phyloP scores from a whole-genome alignment of 2,329 filamentous ascomycete genomes.

The Curvularia hawaiiensis region DNA sequence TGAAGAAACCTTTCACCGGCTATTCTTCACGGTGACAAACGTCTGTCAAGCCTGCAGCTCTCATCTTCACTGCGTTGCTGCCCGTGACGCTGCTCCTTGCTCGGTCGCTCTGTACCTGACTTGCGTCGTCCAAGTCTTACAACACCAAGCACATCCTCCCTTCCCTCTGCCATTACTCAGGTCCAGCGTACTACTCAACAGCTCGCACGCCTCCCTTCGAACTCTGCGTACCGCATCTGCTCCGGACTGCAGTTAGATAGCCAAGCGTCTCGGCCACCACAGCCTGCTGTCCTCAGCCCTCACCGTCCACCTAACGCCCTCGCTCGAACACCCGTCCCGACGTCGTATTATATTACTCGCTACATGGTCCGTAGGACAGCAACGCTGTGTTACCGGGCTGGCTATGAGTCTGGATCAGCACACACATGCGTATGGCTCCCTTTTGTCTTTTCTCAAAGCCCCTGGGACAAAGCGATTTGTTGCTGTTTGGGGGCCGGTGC shows the following conservation, averaged over 20 bases:
- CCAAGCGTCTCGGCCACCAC: conserved; percentile 1
- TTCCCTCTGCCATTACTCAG: conserved; percentile 24
- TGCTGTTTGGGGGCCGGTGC: conserved; percentile 17
- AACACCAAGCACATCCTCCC: conserved; percentile 30
- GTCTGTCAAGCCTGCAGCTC: conserved; percentile 26
- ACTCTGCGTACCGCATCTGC: conserved; percentile 30
- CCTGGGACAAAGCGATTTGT: conserved; percentile 10
- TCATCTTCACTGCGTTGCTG: conserved; percentile 26
- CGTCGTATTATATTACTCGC: conserved; percentile 28
- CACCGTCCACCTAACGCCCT: conserved; percentile 8
- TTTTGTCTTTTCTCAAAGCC: conserved; percentile 20
- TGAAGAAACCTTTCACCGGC: conserved; percentile 33
- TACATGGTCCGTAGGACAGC: conserved; percentile 40
- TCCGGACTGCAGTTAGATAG: conserved; percentile 24
- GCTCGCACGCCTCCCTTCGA: conserved; percentile 37
- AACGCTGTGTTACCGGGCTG: conserved; percentile 37
- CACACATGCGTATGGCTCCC: conserved; percentile 47
- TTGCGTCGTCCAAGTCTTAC: conserved; percentile 42
- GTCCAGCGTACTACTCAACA: conserved; percentile 28
- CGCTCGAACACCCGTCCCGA: conserved; percentile 20
- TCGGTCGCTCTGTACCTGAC: conserved; percentile 37
- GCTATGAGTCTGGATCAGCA: conserved; percentile 51
- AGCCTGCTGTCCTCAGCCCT: neutral
- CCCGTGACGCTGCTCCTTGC: conserved; percentile 27
- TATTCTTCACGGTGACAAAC: conserved; percentile 27